Evolutionary conservation across 768 basidiomycete species (phyloP), one percentile per base, ranked within the genome.

Genomic region (Coprinopsis cinerea): DNA sequence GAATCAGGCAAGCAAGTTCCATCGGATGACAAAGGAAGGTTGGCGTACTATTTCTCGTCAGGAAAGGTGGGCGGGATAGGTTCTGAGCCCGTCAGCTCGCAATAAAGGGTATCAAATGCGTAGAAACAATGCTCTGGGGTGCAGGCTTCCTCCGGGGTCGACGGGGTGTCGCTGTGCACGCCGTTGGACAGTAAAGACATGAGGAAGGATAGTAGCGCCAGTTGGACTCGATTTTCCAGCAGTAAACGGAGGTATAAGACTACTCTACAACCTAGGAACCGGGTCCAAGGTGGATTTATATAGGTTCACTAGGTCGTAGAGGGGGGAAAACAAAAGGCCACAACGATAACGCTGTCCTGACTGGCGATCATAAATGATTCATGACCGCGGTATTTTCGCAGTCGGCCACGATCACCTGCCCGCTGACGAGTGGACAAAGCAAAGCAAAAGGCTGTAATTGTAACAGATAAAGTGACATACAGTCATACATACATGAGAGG

Each of bases 101-200:
- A 90, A 64, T 85, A 89, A 48, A 92, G 72, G 25, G 83, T 69
- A 61, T 92, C 89, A 62, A 90, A 92, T 39, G 86, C 86, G 63
- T 86, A 76, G 62, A 81, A 90, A 61, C 85, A 87, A 63, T 92
- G 89, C 57, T 88, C 82, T 27, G 75, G 77, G 15, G 68, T 75
- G 72, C 89, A 92, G 57, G 72, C 69, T 53, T 71, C 60, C 56
- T 63, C 61, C 50, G 69, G 71, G 60, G 65, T 59, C 54, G 44
- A 39, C 6, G 36, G 10, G 17, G 22, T 25, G 30, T 34, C n/a
- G 41, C 23, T 6, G 10, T 43, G 22, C 48, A 18, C 48, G 23
- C 30, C 34, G 48, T 13, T 39, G 41, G 41, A 24, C 6, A 43
- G 22, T 4, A 26, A 18, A 23, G 41, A 43, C 41, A 43, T 43